Percentiles rank a stretch among this genome's conserved stretches.
These are phyloP conservation scores for Chaetomidium leptoderma DNA, from an alignment of 495 filamentous ascomycete genomes.

Conservation along the genomic window DNA sequence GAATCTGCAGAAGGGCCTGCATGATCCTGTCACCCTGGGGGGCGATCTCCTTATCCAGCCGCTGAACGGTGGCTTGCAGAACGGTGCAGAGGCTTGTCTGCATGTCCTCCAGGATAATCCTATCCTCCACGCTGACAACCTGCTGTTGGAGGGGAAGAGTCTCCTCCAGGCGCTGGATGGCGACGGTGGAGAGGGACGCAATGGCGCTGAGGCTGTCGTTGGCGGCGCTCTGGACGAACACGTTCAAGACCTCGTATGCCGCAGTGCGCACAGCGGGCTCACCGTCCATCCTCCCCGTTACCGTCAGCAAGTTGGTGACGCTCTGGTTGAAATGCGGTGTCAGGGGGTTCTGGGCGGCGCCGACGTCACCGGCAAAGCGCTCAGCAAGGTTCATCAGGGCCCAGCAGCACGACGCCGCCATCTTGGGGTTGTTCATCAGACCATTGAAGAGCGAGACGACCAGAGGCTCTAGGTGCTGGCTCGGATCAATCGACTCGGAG, in stretches of 20 bases:
- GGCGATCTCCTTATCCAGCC: slow-evolving; percentile 84
- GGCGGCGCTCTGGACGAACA: slow-evolving; percentile 85
- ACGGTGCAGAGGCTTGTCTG: slow-evolving; percentile 92
- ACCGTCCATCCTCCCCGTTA: slow-evolving; percentile 77
- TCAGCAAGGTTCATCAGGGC: slow-evolving; percentile 98
- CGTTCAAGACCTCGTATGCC: slow-evolving; percentile 95
- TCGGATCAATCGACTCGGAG: slow-evolving; percentile 80
- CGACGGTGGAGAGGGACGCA: slow-evolving; percentile 73
- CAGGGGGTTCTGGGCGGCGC: slow-evolving; percentile 73
- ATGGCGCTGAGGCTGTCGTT: slow-evolving; percentile 77
- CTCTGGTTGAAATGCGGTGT: slow-evolving; percentile 91
- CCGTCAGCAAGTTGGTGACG: slow-evolving; percentile 73
- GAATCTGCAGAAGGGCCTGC: slow-evolving; percentile 74
- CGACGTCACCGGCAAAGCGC: slow-evolving; percentile 78
- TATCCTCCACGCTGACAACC: slow-evolving; percentile 94
- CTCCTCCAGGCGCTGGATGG: slow-evolving; percentile 83
- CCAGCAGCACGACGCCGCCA: slow-evolving; percentile 98
- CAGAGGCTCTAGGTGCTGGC: slow-evolving; percentile 72
- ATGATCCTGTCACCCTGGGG: slow-evolving; percentile 93
- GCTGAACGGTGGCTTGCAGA: slow-evolving; percentile 82
- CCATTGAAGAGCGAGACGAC: slow-evolving; percentile 87
- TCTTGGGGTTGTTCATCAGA: slow-evolving; percentile 86
- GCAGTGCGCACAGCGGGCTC: slow-evolving; percentile 94
- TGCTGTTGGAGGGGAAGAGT: slow-evolving; percentile 88
- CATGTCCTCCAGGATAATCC: slow-evolving; percentile 91